phyloP scores from a whole-genome alignment of 768 basidiomycete species.

The Mycena olivaceomarginata region DNA sequence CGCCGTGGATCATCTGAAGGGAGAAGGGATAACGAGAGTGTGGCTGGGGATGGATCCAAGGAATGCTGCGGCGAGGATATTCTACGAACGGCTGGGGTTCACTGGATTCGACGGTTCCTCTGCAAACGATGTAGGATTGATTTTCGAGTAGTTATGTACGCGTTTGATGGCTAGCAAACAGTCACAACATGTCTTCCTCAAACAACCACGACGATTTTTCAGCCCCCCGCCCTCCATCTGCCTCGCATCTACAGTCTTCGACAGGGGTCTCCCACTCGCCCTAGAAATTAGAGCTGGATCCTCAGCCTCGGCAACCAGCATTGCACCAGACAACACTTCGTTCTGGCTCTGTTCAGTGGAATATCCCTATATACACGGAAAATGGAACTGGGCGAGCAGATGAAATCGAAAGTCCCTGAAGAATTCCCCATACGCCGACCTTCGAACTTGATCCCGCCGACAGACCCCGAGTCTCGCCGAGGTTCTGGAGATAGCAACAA shows the following conservation, averaged over 20 bases:
- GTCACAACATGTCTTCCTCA: constrained; percentile 14
- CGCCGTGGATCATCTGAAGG: constrained; percentile 73
- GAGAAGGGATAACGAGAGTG: constrained; percentile 68
- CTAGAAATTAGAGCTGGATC: constrained; percentile 8
- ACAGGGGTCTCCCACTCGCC: constrained; percentile 21
- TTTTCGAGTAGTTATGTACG: constrained; percentile 59
- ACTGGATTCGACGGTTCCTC: constrained; percentile 70
- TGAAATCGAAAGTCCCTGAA: constrained; percentile 44
- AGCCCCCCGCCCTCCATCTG: constrained; percentile 8
- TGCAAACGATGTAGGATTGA: constrained; percentile 72
- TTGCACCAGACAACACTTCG: constrained; percentile 41
- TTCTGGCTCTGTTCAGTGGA: constrained; percentile 49
- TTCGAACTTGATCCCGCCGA: constrained; percentile 43
- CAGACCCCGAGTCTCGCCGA: constrained; percentile 46
- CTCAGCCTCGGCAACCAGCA: constrained; percentile 34
- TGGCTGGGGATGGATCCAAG: constrained; percentile 83
- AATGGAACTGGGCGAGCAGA: constrained; percentile 30
- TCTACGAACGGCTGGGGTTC: constrained; percentile 82
- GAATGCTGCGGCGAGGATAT: constrained; percentile 75
- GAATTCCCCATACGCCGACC: constrained; percentile 53
- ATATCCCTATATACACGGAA: constrained; percentile 51
- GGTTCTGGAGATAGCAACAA: constrained; percentile 60
- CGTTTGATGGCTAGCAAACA: background rate
- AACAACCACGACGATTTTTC: constrained; percentile 16
- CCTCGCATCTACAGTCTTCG: constrained; percentile 18